Evolutionary conservation across 768 basidiomycete genomes (phyloP).

Genomic region (Rhizopogon rudus): DNA sequence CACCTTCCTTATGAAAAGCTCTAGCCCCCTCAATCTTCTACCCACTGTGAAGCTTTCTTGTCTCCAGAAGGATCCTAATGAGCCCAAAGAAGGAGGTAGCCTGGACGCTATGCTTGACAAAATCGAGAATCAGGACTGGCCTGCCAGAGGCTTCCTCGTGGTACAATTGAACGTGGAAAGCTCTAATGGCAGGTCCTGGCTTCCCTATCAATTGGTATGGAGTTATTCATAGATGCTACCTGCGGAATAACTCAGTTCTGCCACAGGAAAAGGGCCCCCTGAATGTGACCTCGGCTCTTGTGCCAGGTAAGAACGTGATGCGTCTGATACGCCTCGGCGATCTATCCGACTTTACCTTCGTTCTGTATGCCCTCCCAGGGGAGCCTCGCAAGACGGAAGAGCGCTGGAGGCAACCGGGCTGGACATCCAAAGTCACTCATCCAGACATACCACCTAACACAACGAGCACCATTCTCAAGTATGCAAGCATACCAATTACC

Average conservation of each 20-base stretch:
- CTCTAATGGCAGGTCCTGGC: slow-evolving; percentile 31
- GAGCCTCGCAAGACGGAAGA: slow-evolving; percentile 11
- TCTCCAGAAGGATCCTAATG: slow-evolving; percentile 3
- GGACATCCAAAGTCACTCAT: slow-evolving; percentile 12
- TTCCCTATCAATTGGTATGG: slow-evolving; percentile 41
- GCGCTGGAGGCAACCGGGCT: slow-evolving; percentile 17
- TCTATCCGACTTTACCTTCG: slow-evolving; percentile 38
- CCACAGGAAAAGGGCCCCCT: slow-evolving; percentile 27
- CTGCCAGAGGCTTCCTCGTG: slow-evolving; percentile 38
- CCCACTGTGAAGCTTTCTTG: slow-evolving; percentile 16
- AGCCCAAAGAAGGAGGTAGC: background rate
- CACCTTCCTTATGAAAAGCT: background rate
- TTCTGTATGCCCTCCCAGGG: slow-evolving; percentile 35
- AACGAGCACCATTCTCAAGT: background rate
- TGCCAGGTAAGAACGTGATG: slow-evolving; percentile 41
- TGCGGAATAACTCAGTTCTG: background rate
- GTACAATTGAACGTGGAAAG: slow-evolving; percentile 39
- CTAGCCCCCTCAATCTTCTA: background rate
- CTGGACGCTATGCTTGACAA: background rate
- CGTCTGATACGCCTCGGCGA: slow-evolving; percentile 45
- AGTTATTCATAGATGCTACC: background rate
- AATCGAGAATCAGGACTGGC: slow-evolving; percentile 31
- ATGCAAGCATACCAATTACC: background rate
- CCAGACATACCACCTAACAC: background rate
- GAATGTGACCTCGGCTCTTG: slow-evolving; percentile 37